Percentiles rank a stretch among this genome's conserved stretches.
Evolutionary conservation across 129 eudicot species (phyloP).

Genomic region (Cynara cardunculus): DNA sequence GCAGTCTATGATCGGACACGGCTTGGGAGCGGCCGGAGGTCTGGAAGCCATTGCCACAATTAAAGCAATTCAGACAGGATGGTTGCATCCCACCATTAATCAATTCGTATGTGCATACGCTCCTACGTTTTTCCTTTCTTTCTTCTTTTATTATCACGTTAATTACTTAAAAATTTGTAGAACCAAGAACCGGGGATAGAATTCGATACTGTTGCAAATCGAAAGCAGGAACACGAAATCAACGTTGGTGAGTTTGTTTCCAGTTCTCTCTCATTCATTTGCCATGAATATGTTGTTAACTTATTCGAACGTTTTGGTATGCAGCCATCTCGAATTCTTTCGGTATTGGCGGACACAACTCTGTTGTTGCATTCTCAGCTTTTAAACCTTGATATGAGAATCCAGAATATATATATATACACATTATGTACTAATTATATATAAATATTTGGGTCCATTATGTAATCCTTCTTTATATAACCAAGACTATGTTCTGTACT

Average conservation of each 20-base stretch:
- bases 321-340: not conserved
- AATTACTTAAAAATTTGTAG: not conserved
- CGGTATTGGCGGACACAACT: not conserved
- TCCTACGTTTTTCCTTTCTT: not conserved
- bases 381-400: not conserved
- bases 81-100: constrained; percentile 57
- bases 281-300: not conserved
- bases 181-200: not conserved
- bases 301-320: not conserved
- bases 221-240: not conserved
- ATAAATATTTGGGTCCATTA: not conserved
- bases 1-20: constrained; percentile 84
- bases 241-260: not conserved
- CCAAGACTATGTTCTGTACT: not conserved
- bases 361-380: not conserved
- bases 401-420: not conserved
- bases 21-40: constrained; percentile 81
- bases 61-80: constrained; percentile 39
- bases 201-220: not conserved
- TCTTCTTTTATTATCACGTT: not conserved
- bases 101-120: constrained; percentile 42
- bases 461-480: not conserved
- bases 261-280: not conserved
- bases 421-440: too few species aligned
- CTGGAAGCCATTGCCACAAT: constrained; percentile 86